Evolutionary conservation across 495 filamentous ascomycete genomes (phyloP).

Genomic region (Neurospora cerealis): DNA sequence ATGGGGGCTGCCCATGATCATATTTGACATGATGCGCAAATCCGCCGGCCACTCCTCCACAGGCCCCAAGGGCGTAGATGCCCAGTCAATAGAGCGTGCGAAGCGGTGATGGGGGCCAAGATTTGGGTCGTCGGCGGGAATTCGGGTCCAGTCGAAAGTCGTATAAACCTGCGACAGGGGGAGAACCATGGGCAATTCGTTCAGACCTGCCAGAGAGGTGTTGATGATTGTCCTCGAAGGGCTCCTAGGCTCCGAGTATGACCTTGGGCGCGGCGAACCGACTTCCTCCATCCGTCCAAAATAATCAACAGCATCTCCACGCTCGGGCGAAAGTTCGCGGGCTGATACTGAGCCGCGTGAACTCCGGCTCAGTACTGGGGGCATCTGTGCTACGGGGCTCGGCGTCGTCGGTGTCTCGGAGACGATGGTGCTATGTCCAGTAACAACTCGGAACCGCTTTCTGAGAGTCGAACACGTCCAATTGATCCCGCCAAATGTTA

Average conservation of each 20-base stretch:
- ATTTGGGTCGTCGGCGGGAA: conserved; percentile 43
- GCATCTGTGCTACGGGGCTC: conserved; percentile 18
- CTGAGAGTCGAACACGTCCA: conserved; percentile 57
- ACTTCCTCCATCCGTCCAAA: conserved; percentile 22
- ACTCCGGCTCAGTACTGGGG: conserved; percentile 14
- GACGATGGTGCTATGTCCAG: conserved; percentile 27
- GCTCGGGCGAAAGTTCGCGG: conserved; percentile 17
- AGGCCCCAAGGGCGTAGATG: conserved; percentile 51
- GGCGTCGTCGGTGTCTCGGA: conserved; percentile 24
- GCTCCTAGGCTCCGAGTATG: conserved; percentile 17
- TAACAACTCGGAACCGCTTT: conserved; percentile 53
- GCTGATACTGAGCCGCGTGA: conserved; percentile 17
- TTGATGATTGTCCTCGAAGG: conserved; percentile 8
- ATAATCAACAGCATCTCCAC: conserved; percentile 25
- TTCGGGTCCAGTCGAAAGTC: conserved; percentile 60
- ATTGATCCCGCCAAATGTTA: conserved; percentile 44
- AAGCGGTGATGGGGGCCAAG: conserved; percentile 56
- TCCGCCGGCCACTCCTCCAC: conserved; percentile 55
- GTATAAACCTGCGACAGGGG: conserved; percentile 17
- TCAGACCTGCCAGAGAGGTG: conserved; percentile 14
- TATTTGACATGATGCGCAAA: conserved; percentile 51
- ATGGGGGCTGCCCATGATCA: conserved; percentile 65
- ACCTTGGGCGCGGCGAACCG: conserved; percentile 3
- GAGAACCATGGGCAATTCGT: conserved; percentile 18
- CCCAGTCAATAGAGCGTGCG: conserved; percentile 56